These are phyloP conservation scores for Madurella fahalii DNA, from an alignment of 2,329 filamentous ascomycete species.

Conservation along the genomic window DNA sequence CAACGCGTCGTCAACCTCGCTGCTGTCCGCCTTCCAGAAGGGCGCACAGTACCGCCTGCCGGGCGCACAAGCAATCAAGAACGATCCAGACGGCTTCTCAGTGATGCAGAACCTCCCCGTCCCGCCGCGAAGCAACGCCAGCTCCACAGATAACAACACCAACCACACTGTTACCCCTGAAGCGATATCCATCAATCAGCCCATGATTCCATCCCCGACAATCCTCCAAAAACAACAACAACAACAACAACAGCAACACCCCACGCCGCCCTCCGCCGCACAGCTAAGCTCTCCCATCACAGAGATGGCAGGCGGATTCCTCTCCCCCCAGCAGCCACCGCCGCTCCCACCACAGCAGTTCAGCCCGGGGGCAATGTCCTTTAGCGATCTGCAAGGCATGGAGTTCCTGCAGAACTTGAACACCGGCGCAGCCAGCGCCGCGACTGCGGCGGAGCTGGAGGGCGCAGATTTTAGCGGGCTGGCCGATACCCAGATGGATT, in stretches of 20 bases:
- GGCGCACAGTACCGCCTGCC: conserved; percentile 18
- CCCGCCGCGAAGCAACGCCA: conserved; percentile 36
- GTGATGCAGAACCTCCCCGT: conserved; percentile 40
- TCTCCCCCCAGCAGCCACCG: conserved; percentile 30
- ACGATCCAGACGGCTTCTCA: conserved; percentile 37
- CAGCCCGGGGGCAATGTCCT: conserved; percentile 31
- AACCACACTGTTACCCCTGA: conserved; percentile 13
- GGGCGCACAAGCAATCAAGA: conserved; percentile 28
- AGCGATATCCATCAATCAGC: conserved; percentile 38
- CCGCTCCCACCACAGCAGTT: conserved; percentile 22
- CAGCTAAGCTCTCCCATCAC: conserved; percentile 10
- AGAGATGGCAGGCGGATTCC: conserved; percentile 13
- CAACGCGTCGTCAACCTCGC: conserved; percentile 38
- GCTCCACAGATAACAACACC: conserved; percentile 27
- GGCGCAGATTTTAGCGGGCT: conserved; percentile 24
- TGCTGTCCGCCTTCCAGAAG: conserved; percentile 35
- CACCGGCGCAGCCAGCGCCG: not conserved
- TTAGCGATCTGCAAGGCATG: conserved; percentile 49
- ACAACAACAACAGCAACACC: conserved; percentile 27
- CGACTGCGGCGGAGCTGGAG: conserved; percentile 11
- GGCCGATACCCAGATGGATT: conserved; percentile 52
- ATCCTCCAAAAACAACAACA: not conserved
- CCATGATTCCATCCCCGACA: conserved; percentile 42
- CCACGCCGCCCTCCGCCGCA: conserved; percentile 27
- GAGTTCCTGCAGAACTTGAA: conserved; percentile 50